Evolutionary conservation across 768 basidiomycete genomes (phyloP).

Genomic region (Hemileccinum impolitum): DNA sequence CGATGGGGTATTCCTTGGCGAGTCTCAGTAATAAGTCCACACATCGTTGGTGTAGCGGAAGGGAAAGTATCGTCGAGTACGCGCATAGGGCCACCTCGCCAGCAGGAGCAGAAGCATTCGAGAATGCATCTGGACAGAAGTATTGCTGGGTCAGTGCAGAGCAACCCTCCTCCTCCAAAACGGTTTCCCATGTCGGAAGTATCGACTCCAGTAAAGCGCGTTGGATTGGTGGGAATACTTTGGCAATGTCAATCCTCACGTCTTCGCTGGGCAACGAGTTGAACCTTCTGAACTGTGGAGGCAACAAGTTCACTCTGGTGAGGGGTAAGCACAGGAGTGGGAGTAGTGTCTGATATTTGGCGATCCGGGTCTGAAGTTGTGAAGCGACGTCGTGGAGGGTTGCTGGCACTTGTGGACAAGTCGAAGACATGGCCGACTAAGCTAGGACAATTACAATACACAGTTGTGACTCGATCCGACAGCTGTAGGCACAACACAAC

Average conservation of each 20-base stretch:
- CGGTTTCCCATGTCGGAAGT: constrained; percentile 63
- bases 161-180: constrained; percentile 48
- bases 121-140: constrained; percentile 68
- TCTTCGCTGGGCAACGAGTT: constrained; percentile 34
- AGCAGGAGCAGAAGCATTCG: constrained; percentile 45
- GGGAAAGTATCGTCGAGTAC: constrained; percentile 61
- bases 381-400: constrained; percentile 34
- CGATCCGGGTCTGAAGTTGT: constrained; percentile 44
- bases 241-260: constrained; percentile 21
- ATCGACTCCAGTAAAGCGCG: constrained; percentile 58
- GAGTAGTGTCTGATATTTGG: constrained; percentile 50
- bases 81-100: constrained; percentile 55
- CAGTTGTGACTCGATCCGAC: neutral
- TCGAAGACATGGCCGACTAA: constrained; percentile 6
- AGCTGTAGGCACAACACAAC: neutral
- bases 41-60: constrained; percentile 46
- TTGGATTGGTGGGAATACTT: constrained; percentile 57
- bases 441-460: neutral
- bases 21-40: constrained; percentile 55
- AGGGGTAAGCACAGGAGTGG: constrained; percentile 58
- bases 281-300: constrained; percentile 49
- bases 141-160: constrained; percentile 56
- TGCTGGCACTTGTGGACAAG: constrained; percentile 3
- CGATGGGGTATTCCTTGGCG: constrained; percentile 60
- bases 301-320: constrained; percentile 52